Percentiles rank a stretch among this genome's conserved stretches.
These are phyloP conservation scores for Schizosaccharomyces cryophilus DNA, from an alignment of 805 yeast genomes.

Conservation along the genomic window DNA sequence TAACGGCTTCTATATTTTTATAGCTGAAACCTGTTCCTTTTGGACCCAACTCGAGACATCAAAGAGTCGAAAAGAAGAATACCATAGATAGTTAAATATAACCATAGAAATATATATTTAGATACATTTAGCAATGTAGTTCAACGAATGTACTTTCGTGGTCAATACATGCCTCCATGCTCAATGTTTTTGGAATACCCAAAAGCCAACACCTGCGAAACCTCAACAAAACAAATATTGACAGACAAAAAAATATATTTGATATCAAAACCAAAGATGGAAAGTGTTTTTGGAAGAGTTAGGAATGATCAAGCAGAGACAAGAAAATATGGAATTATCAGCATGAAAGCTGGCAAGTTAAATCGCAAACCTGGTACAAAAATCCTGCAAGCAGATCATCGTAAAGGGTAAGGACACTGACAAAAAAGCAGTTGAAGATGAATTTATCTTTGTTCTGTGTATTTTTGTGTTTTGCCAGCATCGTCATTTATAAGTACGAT, in stretches of 20 bases:
- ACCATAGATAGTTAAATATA: too few relatives aligned
- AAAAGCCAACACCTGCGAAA: neutral
- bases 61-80: too few relatives aligned
- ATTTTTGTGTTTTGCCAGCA: neutral
- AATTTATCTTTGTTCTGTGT: neutral
- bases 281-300: neutral
- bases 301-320: neutral
- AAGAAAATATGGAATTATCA: neutral
- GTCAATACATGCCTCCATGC: too few relatives aligned
- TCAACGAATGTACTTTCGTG: too few relatives aligned
- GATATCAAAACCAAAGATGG: neutral
- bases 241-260: neutral
- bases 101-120: too few relatives aligned
- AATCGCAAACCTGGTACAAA: neutral
- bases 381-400: constrained; percentile 1
- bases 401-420: neutral
- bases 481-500: too few relatives aligned
- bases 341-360: constrained; percentile 2
- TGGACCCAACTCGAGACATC: too few relatives aligned
- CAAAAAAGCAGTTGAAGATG: neutral
- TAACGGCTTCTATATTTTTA: too few relatives aligned
- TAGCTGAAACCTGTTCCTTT: too few relatives aligned
- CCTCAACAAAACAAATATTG: neutral
- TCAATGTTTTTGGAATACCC: too few relatives aligned
- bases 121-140: too few relatives aligned